Conservation (phyloP, 169 alveolate species). For the Cryptosporidium bovis region DNA sequence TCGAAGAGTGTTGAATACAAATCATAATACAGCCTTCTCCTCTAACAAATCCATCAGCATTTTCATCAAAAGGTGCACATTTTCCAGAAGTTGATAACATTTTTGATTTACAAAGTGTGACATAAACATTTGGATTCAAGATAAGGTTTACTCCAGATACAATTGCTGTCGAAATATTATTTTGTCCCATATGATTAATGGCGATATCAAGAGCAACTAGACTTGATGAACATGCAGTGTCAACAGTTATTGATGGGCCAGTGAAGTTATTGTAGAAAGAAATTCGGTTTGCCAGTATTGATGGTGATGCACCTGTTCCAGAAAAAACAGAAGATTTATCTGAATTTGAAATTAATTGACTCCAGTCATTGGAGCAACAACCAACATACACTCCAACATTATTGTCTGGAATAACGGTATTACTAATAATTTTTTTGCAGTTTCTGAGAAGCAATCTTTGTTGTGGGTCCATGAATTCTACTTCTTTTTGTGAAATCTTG, state of each 20-base stretch:
- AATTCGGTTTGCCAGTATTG: slow-evolving; percentile 80
- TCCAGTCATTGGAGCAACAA: slow-evolving; percentile 72
- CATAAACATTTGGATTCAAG: slow-evolving; percentile 57
- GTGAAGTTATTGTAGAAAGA: slow-evolving; percentile 78
- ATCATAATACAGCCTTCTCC: slow-evolving; percentile 65
- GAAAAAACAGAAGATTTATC: slow-evolving; percentile 74
- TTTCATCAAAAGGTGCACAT: slow-evolving; percentile 72
- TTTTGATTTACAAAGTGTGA: slow-evolving; percentile 50
- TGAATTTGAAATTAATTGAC: slow-evolving; percentile 58
- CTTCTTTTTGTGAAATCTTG: slow-evolving; percentile 43
- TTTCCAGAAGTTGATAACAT: slow-evolving; percentile 43
- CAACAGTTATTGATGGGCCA: slow-evolving; percentile 83
- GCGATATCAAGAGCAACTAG: slow-evolving; percentile 82
- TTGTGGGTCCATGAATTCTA: slow-evolving; percentile 72
- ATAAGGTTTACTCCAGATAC: slow-evolving; percentile 56
- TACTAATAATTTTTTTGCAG: slow-evolving; percentile 8
- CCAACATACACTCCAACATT: slow-evolving; percentile 72
- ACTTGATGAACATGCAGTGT: slow-evolving; percentile 85
- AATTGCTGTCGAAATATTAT: slow-evolving; percentile 10
- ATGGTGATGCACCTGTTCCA: slow-evolving; percentile 80
- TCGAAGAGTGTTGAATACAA: slow-evolving; percentile 19
- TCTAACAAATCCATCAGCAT: slow-evolving; percentile 62
- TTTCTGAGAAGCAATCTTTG: slow-evolving; percentile 55
- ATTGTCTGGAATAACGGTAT: slow-evolving; percentile 11
- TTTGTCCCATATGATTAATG: slow-evolving; percentile 18